phyloP scores from a whole-genome alignment of 2,329 filamentous ascomycete genomes.

The Pyricularia sp. region DNA sequence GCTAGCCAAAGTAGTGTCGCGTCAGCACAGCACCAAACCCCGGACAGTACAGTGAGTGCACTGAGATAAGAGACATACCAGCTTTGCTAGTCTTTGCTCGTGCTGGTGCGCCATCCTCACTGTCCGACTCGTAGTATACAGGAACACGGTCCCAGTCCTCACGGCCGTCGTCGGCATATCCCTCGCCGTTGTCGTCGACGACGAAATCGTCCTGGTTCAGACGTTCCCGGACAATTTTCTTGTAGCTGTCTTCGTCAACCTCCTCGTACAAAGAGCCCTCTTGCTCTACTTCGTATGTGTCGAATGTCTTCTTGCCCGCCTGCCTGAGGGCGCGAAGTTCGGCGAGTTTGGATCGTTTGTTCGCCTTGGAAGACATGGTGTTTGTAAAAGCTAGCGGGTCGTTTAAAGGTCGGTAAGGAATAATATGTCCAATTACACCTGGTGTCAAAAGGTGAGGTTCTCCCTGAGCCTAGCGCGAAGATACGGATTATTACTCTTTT shows the following conservation, averaged over 20 bases:
- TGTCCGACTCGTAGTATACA: constrained; percentile 62
- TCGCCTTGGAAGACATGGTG: constrained; percentile 31
- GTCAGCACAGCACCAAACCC: neutral
- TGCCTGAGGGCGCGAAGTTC: constrained; percentile 78
- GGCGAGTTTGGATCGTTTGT: constrained; percentile 49
- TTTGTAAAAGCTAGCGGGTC: neutral
- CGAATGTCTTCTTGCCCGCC: constrained; percentile 84
- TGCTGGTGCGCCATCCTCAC: constrained; percentile 52
- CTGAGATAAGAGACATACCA: constrained; percentile 25
- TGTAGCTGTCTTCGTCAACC: constrained; percentile 94
- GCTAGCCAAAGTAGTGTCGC: constrained; percentile 50
- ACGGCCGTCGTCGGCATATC: constrained; percentile 91
- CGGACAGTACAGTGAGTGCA: neutral
- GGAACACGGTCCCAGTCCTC: constrained; percentile 81
- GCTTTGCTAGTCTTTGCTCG: constrained; percentile 41
- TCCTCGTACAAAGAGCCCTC: constrained; percentile 85
- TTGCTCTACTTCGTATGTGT: constrained; percentile 78
- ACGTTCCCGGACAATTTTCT: constrained; percentile 83
- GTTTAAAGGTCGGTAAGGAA: neutral
- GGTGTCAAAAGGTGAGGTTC: neutral
- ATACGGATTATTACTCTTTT: neutral
- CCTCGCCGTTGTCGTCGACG: constrained; percentile 94
- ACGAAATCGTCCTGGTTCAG: constrained; percentile 96
- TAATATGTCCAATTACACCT: neutral
- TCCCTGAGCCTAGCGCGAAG: neutral